phyloP scores from a whole-genome alignment of 2,329 filamentous ascomycete genomes.

The Aspergillus novoparasiticus region DNA sequence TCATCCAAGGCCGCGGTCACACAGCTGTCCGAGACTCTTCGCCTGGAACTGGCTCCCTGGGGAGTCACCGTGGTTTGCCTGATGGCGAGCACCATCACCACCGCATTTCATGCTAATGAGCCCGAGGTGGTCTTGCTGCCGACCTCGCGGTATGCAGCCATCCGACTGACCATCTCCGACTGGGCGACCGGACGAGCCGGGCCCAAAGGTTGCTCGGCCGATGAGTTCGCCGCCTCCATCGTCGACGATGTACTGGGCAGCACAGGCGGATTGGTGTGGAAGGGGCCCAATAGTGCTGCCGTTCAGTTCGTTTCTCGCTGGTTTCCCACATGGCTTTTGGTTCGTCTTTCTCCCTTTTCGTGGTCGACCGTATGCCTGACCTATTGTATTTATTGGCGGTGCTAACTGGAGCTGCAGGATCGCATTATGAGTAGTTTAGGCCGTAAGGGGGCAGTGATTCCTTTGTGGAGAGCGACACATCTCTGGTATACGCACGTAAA shows the following conservation, averaged over 20 bases:
- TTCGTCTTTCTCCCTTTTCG: no score
- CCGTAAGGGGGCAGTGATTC: no score
- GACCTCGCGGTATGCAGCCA: slow-evolving; percentile 11
- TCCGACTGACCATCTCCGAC: slow-evolving; percentile 12
- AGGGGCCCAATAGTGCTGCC: slow-evolving; percentile 1
- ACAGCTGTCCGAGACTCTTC: slow-evolving; percentile 31
- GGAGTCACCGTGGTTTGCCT: slow-evolving; percentile 23
- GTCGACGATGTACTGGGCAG: slow-evolving; percentile 15
- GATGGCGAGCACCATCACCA: slow-evolving; percentile 8
- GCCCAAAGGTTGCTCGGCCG: slow-evolving; percentile 12
- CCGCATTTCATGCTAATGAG: background rate
- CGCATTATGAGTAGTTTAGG: no score
- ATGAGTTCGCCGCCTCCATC: slow-evolving; percentile 13
- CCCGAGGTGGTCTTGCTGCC: slow-evolving; percentile 4
- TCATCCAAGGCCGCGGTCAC: slow-evolving; percentile 32
- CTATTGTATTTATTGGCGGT: no score
- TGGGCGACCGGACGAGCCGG: slow-evolving; percentile 7
- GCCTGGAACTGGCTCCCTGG: slow-evolving; percentile 28
- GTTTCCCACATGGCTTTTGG: no score
- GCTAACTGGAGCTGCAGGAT: no score
- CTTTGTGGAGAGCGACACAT: no score
- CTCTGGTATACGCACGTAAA: no score
- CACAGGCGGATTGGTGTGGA: slow-evolving; percentile 2
- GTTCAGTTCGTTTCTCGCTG: no score
- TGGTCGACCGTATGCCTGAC: no score